phyloP scores from a whole-genome alignment of 371 early-diverging fungal genomes.

The Circinella umbellata region DNA sequence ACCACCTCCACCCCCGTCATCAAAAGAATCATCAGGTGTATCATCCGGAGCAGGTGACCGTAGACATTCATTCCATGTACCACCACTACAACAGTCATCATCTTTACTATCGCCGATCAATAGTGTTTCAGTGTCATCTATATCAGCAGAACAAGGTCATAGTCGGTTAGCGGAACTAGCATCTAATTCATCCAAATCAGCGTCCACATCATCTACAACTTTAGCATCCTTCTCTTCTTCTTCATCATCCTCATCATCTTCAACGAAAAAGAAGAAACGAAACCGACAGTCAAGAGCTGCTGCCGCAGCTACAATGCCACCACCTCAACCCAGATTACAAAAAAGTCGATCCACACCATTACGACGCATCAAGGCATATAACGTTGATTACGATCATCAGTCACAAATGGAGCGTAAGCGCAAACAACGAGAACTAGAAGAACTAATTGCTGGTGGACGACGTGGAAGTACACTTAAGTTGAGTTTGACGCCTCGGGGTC shows the following conservation, averaged over 20 bases:
- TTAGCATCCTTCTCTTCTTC: not conserved
- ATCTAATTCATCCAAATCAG: not conserved
- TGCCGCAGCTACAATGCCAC: constrained; percentile 13
- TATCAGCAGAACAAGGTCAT: constrained; percentile 7
- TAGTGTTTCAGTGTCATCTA: constrained; percentile 1
- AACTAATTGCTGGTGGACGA: constrained; percentile 44
- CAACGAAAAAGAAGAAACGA: not conserved
- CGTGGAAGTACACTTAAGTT: constrained; percentile 51
- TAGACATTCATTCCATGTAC: constrained; percentile 13
- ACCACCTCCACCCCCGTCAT: not conserved
- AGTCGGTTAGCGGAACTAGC: not conserved
- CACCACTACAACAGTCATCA: not conserved
- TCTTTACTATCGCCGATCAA: not conserved
- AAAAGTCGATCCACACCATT: constrained; percentile 24
- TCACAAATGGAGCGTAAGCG: constrained; percentile 36
- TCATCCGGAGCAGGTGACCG: not conserved
- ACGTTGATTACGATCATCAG: constrained; percentile 17
- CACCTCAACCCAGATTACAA: not conserved
- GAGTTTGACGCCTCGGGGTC: constrained; percentile 41
- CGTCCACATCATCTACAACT: not conserved
- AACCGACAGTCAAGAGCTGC: constrained; percentile 25
- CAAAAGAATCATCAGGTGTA: not conserved
- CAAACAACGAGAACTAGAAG: constrained; percentile 45
- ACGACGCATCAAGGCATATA: constrained; percentile 19
- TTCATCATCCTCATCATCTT: not conserved